Evolutionary conservation across 1,139 yeast species (phyloP).

Genomic region (Geotrichum phurueaensis): DNA sequence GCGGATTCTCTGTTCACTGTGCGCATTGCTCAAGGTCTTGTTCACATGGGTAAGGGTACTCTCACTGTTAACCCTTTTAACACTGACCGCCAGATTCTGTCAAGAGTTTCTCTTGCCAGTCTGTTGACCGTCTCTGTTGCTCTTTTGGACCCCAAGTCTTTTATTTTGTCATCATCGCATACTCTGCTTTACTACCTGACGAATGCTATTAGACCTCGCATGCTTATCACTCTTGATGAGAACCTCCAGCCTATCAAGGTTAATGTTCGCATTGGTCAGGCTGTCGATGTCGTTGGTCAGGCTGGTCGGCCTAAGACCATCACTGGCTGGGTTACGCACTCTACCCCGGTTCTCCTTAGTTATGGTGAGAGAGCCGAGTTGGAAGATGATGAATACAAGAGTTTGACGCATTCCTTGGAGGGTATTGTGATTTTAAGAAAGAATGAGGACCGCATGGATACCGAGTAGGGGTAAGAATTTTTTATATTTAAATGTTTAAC

Average conservation of each 20-base stretch:
- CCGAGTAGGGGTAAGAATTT: conserved; percentile 38
- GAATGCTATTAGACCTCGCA: conserved; percentile 87
- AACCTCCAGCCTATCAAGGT: conserved; percentile 84
- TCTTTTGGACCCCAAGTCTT: conserved; percentile 73
- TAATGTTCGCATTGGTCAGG: conserved; percentile 96
- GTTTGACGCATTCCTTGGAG: conserved; percentile 76
- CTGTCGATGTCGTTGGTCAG: conserved; percentile 97
- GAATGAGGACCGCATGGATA: conserved; percentile 81
- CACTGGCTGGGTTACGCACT: conserved; percentile 99
- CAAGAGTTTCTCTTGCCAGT: conserved; percentile 87
- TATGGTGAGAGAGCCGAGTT: conserved; percentile 96
- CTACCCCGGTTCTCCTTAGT: conserved; percentile 89
- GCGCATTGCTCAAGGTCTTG: conserved; percentile 88
- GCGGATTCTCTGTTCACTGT: conserved; percentile 89
- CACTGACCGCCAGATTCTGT: conserved; percentile 79
- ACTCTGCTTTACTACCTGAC: conserved; percentile 81
- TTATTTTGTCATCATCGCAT: conserved; percentile 60
- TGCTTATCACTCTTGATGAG: conserved; percentile 89
- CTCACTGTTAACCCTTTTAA: conserved; percentile 84
- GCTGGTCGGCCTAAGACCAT: conserved; percentile 98
- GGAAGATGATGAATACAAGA: conserved; percentile 88
- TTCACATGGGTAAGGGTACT: conserved; percentile 95
- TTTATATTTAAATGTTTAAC: neutral
- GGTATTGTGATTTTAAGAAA: conserved; percentile 90
- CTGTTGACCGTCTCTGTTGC: conserved; percentile 80